Evolutionary conservation across 768 basidiomycete genomes (phyloP), one percentile per base, ranked within the genome.

Genomic region (Mycena haematopus): DNA sequence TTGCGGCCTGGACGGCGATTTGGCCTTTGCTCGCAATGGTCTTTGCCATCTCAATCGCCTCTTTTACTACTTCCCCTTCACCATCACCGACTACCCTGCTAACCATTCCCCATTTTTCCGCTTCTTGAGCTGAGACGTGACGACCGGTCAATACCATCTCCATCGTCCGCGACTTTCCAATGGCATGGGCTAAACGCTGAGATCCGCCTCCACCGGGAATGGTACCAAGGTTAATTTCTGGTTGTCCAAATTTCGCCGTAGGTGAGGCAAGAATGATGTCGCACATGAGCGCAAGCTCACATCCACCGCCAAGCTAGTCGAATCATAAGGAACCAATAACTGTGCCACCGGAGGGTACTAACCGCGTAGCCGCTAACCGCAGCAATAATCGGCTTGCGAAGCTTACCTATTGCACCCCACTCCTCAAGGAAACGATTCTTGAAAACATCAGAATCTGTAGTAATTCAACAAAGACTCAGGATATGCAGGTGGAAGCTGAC

Each of bases 161-260:
- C 96, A 98, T 99, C 17, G 95, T 84, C 65, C 92, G 86, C 10
- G 93, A 93, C 77, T 97, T 98, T 46, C 96, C 96, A 66, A 98
- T 84, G 11, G 90, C 82, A 65, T 82, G 86, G 15, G 92, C 86
- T 56, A 99, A 86, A 45, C 96, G 90, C 72, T 99, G 96, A 2
- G 95, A 93, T 6, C 96, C 96, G 31, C 96, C 96, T 10, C 91
- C 94, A 3, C 96, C 96, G 17, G 96, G 95, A 72, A 98, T 97
- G 63, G 93, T 89, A 56, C 95, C 96, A 31, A 98, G 83, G 72
- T 92, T 95, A 75, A 99, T 95, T 74, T 99, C 96, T 19, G 96
- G 96, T 73, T 97, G 96, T 19, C 95, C 95, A 68, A 99, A 97
- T 69, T 88, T 87, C 19, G 96, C 96, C 11, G 85, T 93, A 2